Base-by-base conservation (phyloP, 2,329 filamentous ascomycete genomes). In the Ascochyta clinopodiicola region DNA sequence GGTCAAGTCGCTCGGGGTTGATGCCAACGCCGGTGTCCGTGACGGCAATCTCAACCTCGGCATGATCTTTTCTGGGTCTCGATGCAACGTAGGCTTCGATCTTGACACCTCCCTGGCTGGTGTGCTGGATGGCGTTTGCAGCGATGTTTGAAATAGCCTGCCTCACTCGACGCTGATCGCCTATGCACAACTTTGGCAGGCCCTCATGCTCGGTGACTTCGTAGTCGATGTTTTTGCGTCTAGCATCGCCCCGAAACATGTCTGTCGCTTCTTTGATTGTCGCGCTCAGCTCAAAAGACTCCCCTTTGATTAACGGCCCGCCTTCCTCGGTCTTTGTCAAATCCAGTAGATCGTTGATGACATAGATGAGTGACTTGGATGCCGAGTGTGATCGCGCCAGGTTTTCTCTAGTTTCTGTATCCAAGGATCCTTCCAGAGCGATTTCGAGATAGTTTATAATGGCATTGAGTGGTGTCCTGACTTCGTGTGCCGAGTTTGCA, bases 401-500 rank as follows among this genome's bases (percentile, higher is more conserved):
- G 57, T 95, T 96, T 5, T 96, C 92, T 19, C 93, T 82, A 0
- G 91, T 96, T 69, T 96, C 92, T 15, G 85, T 79, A 60, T 96
- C 92, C 3, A 96, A 79, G 0, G 81, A 79, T 0, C 92, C 91
- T 75, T 96, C 92, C 1, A 96, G 78, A 0, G 92, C 92, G 61
- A 96, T 96, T 65, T 96, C 92, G 1, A 96, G 83, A 63, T 96
- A 96, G 66, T 96, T 96, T 75, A 96, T 96, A 67, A 96, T 96
- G 15, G 92, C 92, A 68, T 96, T 96, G 2, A 96, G 78, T 0
- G 92, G 92, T 0, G 92, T 96, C 44, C 93, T 88, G 8, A 96
- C 91, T 78, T 96, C 92, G 61, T 96, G 93, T 0, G 92, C 92
- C 0, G 92, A 96, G 62, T 96, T 96, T 4, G 92, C 90, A 21